Evolutionary conservation across 495 filamentous ascomycete genomes (phyloP).

Genomic region (Trypethelium eluteriae): DNA sequence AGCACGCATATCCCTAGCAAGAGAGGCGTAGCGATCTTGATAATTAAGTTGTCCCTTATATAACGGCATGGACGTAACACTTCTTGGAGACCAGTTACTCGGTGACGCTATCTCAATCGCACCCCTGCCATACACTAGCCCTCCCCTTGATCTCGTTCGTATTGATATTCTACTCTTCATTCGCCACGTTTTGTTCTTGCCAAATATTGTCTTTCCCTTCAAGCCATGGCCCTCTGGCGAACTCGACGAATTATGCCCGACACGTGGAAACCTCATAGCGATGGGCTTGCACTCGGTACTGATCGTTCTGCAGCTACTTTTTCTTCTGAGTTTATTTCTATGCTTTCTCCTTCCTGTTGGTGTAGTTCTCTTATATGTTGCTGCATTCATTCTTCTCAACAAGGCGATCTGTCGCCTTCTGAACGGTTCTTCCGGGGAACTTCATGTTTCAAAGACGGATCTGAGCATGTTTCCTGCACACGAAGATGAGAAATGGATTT

Average conservation of each 20-base stretch:
- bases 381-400: not conserved
- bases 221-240: slow-evolving; percentile 9
- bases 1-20: too few relatives aligned
- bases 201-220: slow-evolving; percentile 9
- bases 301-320: slow-evolving; percentile 7
- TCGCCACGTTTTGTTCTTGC: not conserved
- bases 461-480: slow-evolving; percentile 22
- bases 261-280: not conserved
- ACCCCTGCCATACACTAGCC: slow-evolving; percentile 7
- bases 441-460: slow-evolving; percentile 17
- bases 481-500: slow-evolving; percentile 62
- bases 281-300: slow-evolving; percentile 6
- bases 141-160: slow-evolving; percentile 5
- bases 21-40: too few relatives aligned
- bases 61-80: not conserved
- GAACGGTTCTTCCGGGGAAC: slow-evolving; percentile 2
- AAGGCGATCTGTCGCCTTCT: slow-evolving; percentile 9
- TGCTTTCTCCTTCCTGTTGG: not conserved
- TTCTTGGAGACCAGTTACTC: slow-evolving; percentile 10
- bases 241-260: slow-evolving; percentile 12
- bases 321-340: slow-evolving; percentile 4
- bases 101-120: not conserved
- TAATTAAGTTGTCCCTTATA: not conserved
- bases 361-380: not conserved
- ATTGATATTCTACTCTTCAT: slow-evolving; percentile 4